Percentiles rank a stretch among this genome's conserved stretches.
phyloP scores from a whole-genome alignment of 1,284 basidiomycete genomes.

The Fomitopsis palustris region DNA sequence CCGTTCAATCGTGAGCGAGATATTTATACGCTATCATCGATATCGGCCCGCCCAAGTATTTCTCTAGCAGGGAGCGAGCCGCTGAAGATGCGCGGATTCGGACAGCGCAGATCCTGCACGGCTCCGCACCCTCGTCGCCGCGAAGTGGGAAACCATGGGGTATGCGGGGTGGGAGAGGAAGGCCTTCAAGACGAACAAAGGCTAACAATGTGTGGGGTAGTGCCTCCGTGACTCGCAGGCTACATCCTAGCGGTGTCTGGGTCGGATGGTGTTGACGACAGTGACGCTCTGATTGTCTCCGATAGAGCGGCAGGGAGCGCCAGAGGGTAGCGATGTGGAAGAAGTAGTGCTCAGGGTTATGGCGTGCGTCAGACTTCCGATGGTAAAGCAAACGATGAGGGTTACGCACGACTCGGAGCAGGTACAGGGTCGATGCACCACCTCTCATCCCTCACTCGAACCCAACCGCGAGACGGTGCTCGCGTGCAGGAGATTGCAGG shows the following conservation, averaged over 20 bases:
- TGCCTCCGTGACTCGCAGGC: neutral
- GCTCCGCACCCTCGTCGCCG: neutral
- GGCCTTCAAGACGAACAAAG: neutral
- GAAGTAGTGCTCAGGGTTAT: neutral
- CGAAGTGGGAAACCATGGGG: neutral
- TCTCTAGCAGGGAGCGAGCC: neutral
- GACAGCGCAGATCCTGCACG: neutral
- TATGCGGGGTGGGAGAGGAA: conserved; percentile 1
- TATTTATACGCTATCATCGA: neutral
- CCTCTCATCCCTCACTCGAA: no score
- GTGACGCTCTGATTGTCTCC: neutral
- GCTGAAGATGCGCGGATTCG: neutral
- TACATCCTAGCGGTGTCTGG: neutral
- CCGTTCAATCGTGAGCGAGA: neutral
- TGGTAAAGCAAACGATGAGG: no score
- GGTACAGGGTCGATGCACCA: no score
- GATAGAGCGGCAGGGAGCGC: neutral
- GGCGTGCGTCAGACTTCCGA: no score
- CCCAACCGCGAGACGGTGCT: no score
- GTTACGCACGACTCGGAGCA: neutral
- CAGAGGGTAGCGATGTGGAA: neutral
- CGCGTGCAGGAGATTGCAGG: no score
- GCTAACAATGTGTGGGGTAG: neutral
- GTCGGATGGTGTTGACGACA: conserved; percentile 2
- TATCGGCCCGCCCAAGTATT: neutral